Evolutionary conservation across 331 rosid genomes (phyloP).

Genomic region (Rhamnella rubrinervis): DNA sequence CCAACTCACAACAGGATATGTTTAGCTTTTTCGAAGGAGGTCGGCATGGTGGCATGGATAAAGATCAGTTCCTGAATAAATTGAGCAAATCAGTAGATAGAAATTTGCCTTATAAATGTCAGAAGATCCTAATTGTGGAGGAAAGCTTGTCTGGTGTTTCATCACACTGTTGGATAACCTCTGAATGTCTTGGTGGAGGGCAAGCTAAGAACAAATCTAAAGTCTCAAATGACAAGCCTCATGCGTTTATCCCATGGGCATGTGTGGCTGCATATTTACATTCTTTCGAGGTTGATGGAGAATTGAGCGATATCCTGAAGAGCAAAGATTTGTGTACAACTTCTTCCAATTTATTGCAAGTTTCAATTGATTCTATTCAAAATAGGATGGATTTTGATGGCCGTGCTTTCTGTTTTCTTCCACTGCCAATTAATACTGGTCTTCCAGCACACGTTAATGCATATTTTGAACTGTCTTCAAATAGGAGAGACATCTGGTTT

Average conservation of each 20-base stretch:
- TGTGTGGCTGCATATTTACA: constrained; percentile 86
- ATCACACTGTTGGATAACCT: constrained; percentile 80
- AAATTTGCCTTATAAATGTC: constrained; percentile 77
- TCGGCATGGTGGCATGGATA: constrained; percentile 59
- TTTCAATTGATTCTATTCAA: constrained; percentile 46
- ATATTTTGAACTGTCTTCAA: constrained; percentile 93
- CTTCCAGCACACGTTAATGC: constrained; percentile 95
- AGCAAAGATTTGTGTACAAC: constrained; percentile 29
- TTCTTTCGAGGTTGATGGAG: constrained; percentile 53
- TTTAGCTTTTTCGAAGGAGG: constrained; percentile 62
- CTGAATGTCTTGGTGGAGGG: constrained; percentile 87
- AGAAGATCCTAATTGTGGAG: constrained; percentile 65
- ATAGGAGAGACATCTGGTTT: constrained; percentile 99
- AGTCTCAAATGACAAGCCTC: constrained; percentile 38
- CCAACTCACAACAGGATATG: constrained; percentile 58
- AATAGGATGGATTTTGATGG: constrained; percentile 63
- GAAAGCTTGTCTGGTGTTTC: constrained; percentile 49
- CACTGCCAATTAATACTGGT: constrained; percentile 84
- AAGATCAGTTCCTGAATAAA: constrained; percentile 71
- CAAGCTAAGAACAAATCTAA: constrained; percentile 48
- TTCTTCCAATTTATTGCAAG: constrained; percentile 49
- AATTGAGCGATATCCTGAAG: constrained; percentile 33
- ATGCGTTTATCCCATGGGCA: constrained; percentile 90
- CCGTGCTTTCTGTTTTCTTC: constrained; percentile 94
- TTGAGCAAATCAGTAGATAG: constrained; percentile 51